Percentiles rank a stretch among this genome's conserved stretches.
Evolutionary conservation across 352 stramenopile genomes (phyloP).

Genomic region (Halophytophthora batemanensis): DNA sequence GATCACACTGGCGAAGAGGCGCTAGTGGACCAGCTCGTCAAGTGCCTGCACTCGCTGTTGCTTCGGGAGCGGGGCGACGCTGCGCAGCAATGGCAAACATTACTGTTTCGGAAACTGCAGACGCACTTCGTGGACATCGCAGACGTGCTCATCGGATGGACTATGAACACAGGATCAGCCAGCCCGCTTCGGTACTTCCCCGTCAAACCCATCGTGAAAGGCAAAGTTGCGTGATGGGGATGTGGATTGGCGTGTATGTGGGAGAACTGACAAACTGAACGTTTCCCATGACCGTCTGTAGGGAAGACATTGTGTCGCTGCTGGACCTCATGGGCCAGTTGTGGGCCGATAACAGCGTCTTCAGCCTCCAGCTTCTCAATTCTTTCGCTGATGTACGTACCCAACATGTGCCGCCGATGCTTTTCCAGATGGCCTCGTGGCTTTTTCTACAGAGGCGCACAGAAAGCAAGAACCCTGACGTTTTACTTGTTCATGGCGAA

Average conservation of each 20-base stretch:
- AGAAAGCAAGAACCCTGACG: background rate
- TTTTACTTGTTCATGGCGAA: conserved; percentile 11
- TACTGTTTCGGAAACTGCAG: conserved; percentile 50
- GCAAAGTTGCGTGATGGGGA: background rate
- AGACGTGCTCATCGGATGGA: conserved; percentile 67
- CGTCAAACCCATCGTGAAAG: background rate
- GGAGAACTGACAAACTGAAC: background rate
- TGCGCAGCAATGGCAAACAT: conserved; percentile 15
- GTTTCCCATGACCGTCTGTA: conserved; percentile 12
- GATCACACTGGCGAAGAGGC: conserved; percentile 42
- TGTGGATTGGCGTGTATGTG: background rate
- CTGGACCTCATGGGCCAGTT: conserved; percentile 46
- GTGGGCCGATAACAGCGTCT: conserved; percentile 71
- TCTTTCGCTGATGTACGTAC: conserved; percentile 51
- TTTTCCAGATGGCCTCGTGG: background rate
- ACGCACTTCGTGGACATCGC: conserved; percentile 69
- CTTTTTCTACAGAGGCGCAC: background rate
- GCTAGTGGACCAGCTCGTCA: conserved; percentile 41
- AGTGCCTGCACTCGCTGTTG: conserved; percentile 27
- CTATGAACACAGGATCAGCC: conserved; percentile 39
- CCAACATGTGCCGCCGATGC: background rate
- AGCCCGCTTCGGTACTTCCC: conserved; percentile 34
- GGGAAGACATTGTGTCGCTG: conserved; percentile 45
- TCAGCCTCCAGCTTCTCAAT: conserved; percentile 56
- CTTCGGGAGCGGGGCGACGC: conserved; percentile 12